These are phyloP conservation scores for Pachyrhizus erosus DNA, from an alignment of 306 rosid genomes.

Conservation along the genomic window DNA sequence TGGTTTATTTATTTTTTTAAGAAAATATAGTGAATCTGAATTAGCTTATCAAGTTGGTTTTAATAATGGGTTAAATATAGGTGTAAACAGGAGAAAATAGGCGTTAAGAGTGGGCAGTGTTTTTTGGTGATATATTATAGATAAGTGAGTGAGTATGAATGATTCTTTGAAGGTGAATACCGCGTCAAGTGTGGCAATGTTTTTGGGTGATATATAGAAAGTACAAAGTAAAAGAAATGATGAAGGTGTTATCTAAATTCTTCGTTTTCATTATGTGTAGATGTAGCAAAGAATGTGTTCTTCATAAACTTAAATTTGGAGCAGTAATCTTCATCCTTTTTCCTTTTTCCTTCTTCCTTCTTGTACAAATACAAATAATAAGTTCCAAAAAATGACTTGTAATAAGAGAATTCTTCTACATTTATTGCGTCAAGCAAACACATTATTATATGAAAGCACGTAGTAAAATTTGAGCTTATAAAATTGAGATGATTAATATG, in stretches of 20 bases:
- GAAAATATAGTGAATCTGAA: too few species aligned
- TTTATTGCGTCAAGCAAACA: constrained; percentile 40
- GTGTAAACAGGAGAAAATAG: not conserved
- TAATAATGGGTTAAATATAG: not conserved
- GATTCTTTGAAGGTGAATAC: not conserved
- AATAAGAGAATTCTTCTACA: not conserved
- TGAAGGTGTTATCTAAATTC: not conserved
- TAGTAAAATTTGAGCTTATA: constrained; percentile 9
- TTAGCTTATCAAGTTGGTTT: not conserved
- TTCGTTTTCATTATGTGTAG: not conserved
- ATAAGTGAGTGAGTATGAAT: not conserved
- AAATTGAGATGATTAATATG: constrained; percentile 23
- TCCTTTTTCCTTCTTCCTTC: not conserved
- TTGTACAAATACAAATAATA: constrained; percentile 12
- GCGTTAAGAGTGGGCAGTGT: not conserved
- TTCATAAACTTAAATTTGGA: not conserved
- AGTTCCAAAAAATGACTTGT: not conserved
- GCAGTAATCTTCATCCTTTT: too few species aligned
- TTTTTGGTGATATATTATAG: not conserved
- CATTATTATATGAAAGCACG: constrained; percentile 21
- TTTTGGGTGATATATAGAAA: constrained; percentile 22
- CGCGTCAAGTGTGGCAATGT: constrained; percentile 7
- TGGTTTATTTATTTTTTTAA: too few species aligned
- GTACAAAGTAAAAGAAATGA: constrained; percentile 13
- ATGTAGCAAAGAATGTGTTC: not conserved